Percentiles rank a stretch among this genome's conserved stretches.
Conservation (phyloP, 1,284 basidiomycete species). For the Tilletiaria anomala region DNA sequence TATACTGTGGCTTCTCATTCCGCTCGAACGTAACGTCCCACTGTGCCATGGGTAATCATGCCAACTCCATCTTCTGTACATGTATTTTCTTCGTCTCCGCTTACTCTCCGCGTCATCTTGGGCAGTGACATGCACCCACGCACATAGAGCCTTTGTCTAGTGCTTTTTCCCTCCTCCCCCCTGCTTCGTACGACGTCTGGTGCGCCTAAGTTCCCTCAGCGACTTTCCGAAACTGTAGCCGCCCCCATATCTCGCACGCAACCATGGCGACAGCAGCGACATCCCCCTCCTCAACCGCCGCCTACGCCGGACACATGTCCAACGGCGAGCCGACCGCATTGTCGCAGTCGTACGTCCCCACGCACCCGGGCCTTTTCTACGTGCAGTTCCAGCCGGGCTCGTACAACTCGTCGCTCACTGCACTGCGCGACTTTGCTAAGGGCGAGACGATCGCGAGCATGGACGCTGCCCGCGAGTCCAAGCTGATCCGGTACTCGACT, state of each 20-base stretch:
- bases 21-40: too few species aligned
- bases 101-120: too few species aligned
- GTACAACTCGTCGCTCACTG: conserved; percentile 28
- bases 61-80: too few species aligned
- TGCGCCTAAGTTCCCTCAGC: too few species aligned
- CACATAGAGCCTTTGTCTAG: too few species aligned
- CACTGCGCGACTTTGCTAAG: conserved; percentile 8
- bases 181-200: too few species aligned
- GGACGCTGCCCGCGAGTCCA: conserved; percentile 10
- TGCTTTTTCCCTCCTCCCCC: too few species aligned
- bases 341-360: conserved; percentile 14
- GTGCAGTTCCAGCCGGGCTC: conserved; percentile 29
- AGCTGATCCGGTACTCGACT: conserved; percentile 19
- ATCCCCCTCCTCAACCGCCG: conserved; percentile 1
- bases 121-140: too few species aligned
- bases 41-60: too few species aligned
- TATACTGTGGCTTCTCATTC: too few species aligned
- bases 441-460: conserved; percentile 20
- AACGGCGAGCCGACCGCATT: conserved; percentile 17
- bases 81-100: too few species aligned
- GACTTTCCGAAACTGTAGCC: too few species aligned
- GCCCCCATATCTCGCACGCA: neutral
- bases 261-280: neutral
- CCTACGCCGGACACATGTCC: conserved; percentile 24
- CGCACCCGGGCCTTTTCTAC: conserved; percentile 20